Evolutionary conservation across 2,329 filamentous ascomycete species (phyloP).

Genomic region (Anthostomella pinea): DNA sequence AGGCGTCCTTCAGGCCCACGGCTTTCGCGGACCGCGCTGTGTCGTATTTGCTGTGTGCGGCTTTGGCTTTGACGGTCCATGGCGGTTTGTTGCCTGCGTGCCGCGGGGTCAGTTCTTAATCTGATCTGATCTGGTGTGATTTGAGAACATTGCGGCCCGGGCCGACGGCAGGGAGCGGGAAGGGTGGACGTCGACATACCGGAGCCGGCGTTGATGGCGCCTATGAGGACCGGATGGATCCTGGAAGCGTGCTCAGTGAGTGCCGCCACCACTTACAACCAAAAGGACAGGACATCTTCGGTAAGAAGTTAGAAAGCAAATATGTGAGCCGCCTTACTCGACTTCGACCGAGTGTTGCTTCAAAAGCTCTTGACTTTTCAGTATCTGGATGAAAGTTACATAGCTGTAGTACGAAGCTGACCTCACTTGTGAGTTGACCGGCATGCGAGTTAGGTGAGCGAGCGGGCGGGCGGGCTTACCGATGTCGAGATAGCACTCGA

Average conservation of each 20-base stretch:
- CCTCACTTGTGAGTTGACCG: background rate
- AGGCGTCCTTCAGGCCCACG: constrained; percentile 36
- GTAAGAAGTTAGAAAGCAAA: background rate
- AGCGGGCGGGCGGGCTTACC: constrained; percentile 41
- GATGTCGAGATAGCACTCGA: constrained; percentile 66
- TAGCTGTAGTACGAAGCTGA: constrained; percentile 65
- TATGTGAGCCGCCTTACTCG: constrained; percentile 52
- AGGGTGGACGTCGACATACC: constrained; percentile 37
- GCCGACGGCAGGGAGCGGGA: background rate
- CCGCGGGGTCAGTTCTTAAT: constrained; percentile 3
- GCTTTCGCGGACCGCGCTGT: constrained; percentile 36
- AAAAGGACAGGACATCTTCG: no score
- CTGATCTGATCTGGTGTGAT: background rate
- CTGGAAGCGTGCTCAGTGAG: constrained; percentile 36
- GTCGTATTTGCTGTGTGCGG: constrained; percentile 49
- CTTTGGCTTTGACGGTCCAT: constrained; percentile 69
- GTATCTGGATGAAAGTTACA: constrained; percentile 54
- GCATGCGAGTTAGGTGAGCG: background rate
- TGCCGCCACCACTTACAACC: background rate
- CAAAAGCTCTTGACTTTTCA: constrained; percentile 53
- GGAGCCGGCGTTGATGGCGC: constrained; percentile 59
- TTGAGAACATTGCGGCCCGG: constrained; percentile 2
- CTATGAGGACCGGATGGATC: constrained; percentile 70
- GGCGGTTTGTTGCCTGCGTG: constrained; percentile 68
- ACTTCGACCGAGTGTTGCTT: constrained; percentile 58